Percentiles rank a stretch among this genome's conserved stretches.
phyloP scores from a whole-genome alignment of 2,329 filamentous ascomycete genomes.

The Aureobasidium sp. region DNA sequence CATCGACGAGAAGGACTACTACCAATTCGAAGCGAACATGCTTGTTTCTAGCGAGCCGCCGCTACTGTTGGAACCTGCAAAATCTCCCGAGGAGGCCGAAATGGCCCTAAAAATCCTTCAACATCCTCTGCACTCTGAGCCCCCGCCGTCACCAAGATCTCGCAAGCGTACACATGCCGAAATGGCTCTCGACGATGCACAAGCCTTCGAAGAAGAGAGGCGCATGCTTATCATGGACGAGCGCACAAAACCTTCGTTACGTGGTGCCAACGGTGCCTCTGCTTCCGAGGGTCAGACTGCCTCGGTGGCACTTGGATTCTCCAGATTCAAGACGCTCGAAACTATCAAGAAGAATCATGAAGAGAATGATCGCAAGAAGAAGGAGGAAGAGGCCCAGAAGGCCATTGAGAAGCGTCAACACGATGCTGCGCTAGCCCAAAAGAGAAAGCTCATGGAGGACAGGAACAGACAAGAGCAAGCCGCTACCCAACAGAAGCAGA shows the following conservation, averaged over 20 bases:
- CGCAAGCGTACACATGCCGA: constrained; percentile 92
- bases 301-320: constrained; percentile 72
- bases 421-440: constrained; percentile 26
- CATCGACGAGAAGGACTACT: constrained; percentile 62
- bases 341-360: constrained; percentile 71
- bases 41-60: constrained; percentile 64
- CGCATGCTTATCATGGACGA: constrained; percentile 93
- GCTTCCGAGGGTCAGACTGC: constrained; percentile 66
- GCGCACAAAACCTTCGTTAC: constrained; percentile 54
- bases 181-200: constrained; percentile 87
- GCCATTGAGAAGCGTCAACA: constrained; percentile 24
- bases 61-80: constrained; percentile 69
- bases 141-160: constrained; percentile 75
- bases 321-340: constrained; percentile 83
- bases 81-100: constrained; percentile 59
- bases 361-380: constrained; percentile 52
- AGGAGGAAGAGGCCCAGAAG: constrained; percentile 47
- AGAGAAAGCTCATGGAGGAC: constrained; percentile 26
- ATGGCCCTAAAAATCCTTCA: constrained; percentile 61
- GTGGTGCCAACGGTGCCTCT: constrained; percentile 48
- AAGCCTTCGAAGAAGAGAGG: constrained; percentile 78
- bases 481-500: constrained; percentile 39
- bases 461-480: constrained; percentile 23
- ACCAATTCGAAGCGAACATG: constrained; percentile 68
- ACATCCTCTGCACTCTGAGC: constrained; percentile 68